Evolutionary conservation across 495 filamentous ascomycete genomes (phyloP), one percentile per base, ranked within the genome.

Genomic region (Mytilinidion resinicola): DNA sequence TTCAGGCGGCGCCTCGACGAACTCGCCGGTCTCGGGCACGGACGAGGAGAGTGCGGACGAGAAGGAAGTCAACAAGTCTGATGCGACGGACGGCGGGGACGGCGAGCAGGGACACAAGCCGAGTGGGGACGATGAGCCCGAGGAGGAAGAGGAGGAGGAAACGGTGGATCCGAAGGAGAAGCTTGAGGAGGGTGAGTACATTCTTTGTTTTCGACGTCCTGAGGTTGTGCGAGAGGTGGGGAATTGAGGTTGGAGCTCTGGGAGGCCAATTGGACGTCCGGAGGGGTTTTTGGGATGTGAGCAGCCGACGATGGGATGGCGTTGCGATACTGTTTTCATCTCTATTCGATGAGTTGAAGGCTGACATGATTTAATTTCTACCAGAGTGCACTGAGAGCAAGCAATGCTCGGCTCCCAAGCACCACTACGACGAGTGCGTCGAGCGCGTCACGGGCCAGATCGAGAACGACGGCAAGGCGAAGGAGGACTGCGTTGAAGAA

Each of bases 401-500:
- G 69, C 76, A 88, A 75, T 98, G 93, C 77, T 78, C 84, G 46
- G 85, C 87, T 33, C 80, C 81, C 64, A 98, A 96, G 83, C 91
- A 97, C 82, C 93, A 98, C 81, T 97, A 84, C 75, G 91, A 96
- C 61, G 91, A 96, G 75, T 98, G 93, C 72, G 88, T 90, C 66
- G 91, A 95, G 78, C 90, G 93, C 65, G 93, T 96, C 63, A 92
- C 85, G 56, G 74, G 73, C 66, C 83, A 87, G 71, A 75, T 83
- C 63, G 83, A 90, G 64, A 82, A 87, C 65, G 72, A 72, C 49
- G 77, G 80, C 66, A 85, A 80, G 63, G 77, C 73, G 75, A 81
- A 86, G 68, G 93, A 98, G 81, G 92, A 98, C 78, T 98, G 93
- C 67, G 89, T 98, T 62, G 93, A 98, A 80, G 93, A 98, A 81